phyloP scores from a whole-genome alignment of 2,329 filamentous ascomycete genomes.

The Xylaria hypoxylon region DNA sequence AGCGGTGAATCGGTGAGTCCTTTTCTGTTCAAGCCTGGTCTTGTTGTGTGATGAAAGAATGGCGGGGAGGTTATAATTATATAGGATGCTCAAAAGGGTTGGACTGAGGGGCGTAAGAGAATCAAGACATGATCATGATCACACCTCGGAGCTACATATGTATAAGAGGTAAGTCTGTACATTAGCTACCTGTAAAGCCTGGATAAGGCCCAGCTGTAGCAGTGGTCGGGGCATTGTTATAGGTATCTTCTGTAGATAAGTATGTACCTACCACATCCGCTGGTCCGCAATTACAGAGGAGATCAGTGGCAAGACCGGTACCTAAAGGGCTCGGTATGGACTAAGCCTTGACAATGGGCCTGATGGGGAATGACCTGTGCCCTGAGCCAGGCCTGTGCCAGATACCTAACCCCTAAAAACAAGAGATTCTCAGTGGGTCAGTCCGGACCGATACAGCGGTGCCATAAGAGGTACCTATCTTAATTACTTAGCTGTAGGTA shows the following conservation, averaged over 20 bases:
- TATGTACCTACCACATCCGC: not conserved
- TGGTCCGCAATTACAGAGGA: not conserved
- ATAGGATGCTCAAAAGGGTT: slow-evolving; percentile 18
- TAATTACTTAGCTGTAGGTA: not conserved
- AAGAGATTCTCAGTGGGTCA: slow-evolving; percentile 22
- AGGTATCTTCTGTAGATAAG: slow-evolving; percentile 13
- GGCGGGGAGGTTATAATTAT: slow-evolving; percentile 10
- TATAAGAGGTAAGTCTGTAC: too few species aligned
- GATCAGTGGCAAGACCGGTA: not conserved
- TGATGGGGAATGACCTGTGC: slow-evolving; percentile 8
- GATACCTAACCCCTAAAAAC: slow-evolving; percentile 18
- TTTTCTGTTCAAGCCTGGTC: not conserved
- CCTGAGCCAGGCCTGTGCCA: slow-evolving; percentile 8
- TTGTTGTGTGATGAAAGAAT: slow-evolving; percentile 7
- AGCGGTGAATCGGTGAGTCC: slow-evolving; percentile 17
- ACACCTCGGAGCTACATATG: slow-evolving; percentile 8
- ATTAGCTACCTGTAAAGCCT: not conserved
- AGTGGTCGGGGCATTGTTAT: slow-evolving; percentile 1
- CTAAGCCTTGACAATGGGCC: slow-evolving; percentile 23
- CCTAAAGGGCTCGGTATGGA: not conserved
- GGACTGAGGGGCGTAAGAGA: slow-evolving; percentile 12
- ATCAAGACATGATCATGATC: slow-evolving; percentile 29
- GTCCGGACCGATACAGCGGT: slow-evolving; percentile 29
- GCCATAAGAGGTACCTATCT: slow-evolving; percentile 28
- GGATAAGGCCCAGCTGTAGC: not conserved